A percentile compares a stretch with the other conserved stretches of the same genome.
phyloP scores from a whole-genome alignment of 192 early-diverging fungal species.

The Backusella luteola region DNA sequence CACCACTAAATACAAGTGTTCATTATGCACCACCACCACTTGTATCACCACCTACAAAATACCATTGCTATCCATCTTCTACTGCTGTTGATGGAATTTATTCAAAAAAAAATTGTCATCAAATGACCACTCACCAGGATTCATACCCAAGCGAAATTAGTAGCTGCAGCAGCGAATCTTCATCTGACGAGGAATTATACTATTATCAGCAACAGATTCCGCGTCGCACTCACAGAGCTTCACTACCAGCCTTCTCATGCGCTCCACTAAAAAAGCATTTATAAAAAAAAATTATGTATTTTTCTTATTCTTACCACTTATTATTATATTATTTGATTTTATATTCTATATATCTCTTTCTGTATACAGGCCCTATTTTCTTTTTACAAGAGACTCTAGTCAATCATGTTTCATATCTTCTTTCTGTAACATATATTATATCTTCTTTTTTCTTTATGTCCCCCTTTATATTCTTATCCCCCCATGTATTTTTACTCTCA shows the following conservation, averaged over 20 bases:
- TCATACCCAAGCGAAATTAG: not conserved
- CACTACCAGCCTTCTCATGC: not conserved
- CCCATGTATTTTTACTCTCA: not conserved
- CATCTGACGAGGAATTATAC: not conserved
- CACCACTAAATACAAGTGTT: not conserved
- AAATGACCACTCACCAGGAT: not conserved
- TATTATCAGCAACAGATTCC: not conserved
- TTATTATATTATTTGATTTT: not conserved
- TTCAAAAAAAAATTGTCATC: not conserved
- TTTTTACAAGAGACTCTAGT: not conserved
- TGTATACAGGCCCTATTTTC: not conserved
- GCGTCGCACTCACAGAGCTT: not conserved
- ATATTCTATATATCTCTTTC: not conserved
- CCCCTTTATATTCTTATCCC: not conserved
- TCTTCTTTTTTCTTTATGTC: not conserved
- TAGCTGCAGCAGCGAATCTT: constrained; percentile 10
- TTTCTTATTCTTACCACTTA: not conserved
- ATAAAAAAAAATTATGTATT: not conserved
- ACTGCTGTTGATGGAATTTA: not conserved
- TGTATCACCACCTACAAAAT: constrained; percentile 6
- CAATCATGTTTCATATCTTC: constrained; percentile 6
- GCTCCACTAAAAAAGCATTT: not conserved
- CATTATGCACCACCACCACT: not conserved
- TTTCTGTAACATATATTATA: not conserved
- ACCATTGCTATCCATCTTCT: not conserved